These are phyloP conservation scores for Pleomassaria siparia DNA, from an alignment of 2,329 filamentous ascomycete species.

Conservation along the genomic window DNA sequence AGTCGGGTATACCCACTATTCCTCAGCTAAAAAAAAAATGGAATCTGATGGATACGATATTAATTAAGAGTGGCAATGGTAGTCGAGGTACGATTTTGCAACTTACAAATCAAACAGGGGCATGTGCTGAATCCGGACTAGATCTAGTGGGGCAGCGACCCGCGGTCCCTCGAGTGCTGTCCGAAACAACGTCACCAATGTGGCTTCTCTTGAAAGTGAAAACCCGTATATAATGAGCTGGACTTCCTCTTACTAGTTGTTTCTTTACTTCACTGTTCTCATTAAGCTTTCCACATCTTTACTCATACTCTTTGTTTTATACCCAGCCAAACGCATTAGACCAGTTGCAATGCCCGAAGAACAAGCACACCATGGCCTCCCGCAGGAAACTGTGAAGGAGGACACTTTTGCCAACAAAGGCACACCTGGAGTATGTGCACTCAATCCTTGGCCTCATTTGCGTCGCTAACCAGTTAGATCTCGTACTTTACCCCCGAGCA, in stretches of 20 bases:
- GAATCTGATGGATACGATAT: too few relatives aligned
- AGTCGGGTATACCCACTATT: too few relatives aligned
- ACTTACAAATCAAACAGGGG: too few relatives aligned
- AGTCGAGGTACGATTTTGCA: too few relatives aligned
- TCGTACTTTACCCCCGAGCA: conserved; percentile 54
- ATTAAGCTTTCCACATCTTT: background rate
- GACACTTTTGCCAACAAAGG: conserved; percentile 44
- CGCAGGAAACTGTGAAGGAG: conserved; percentile 34
- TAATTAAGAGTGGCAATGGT: too few relatives aligned
- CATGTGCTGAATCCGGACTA: too few relatives aligned
- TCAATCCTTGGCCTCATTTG: background rate
- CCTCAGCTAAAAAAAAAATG: too few relatives aligned
- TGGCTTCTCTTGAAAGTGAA: background rate
- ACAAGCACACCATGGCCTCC: conserved; percentile 31
- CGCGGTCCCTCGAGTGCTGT: too few relatives aligned
- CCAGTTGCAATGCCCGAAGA: background rate
- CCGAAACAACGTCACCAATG: too few relatives aligned
- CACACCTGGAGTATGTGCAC: conserved; percentile 45
- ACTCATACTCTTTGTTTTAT: background rate
- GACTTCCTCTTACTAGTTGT: background rate
- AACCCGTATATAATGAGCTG: background rate
- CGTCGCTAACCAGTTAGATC: conserved; percentile 28
- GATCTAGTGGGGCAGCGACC: too few relatives aligned
- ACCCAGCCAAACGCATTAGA: background rate
- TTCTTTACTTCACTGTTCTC: background rate